A percentile compares a stretch with the other conserved stretches of the same genome.
phyloP scores from a whole-genome alignment of 129 eudicot species.

The Oenanthe sinensis region DNA sequence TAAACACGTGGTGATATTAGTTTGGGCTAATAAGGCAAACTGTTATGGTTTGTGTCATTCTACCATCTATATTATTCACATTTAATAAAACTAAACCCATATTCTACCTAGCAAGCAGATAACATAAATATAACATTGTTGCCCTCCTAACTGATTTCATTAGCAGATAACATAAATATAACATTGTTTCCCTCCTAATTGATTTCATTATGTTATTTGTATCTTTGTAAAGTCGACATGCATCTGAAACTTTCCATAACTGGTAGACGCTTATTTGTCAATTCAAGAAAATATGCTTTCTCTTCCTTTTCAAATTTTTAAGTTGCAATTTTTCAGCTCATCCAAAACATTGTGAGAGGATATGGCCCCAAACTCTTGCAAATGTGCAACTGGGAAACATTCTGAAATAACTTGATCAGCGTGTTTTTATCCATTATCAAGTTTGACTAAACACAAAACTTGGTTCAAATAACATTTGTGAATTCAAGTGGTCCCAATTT shows the following conservation, averaged over 20 bases:
- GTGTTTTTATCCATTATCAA: not conserved
- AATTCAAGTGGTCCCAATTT: not conserved
- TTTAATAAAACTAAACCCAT: not conserved
- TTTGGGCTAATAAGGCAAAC: not conserved
- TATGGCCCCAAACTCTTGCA: slow-evolving; percentile 1
- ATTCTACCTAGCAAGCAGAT: not conserved
- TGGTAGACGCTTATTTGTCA: not conserved
- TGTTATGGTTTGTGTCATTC: not conserved
- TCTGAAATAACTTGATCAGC: not conserved
- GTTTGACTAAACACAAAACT: not conserved
- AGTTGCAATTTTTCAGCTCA: too few species aligned
- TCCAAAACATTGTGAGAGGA: not conserved
- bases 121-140: not conserved
- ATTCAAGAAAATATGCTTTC: not conserved
- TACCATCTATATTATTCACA: not conserved
- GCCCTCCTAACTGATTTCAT: not conserved
- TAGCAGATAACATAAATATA: not conserved
- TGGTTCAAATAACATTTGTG: not conserved
- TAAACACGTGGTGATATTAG: not conserved
- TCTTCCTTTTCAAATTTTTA: not conserved
- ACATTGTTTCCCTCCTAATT: not conserved
- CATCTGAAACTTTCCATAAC: not conserved
- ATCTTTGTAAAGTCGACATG: not conserved
- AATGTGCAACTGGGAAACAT: not conserved
- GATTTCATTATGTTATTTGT: not conserved